These are phyloP conservation scores for Neoboletus subvelutipes DNA, from an alignment of 768 basidiomycete genomes.

Conservation along the genomic window DNA sequence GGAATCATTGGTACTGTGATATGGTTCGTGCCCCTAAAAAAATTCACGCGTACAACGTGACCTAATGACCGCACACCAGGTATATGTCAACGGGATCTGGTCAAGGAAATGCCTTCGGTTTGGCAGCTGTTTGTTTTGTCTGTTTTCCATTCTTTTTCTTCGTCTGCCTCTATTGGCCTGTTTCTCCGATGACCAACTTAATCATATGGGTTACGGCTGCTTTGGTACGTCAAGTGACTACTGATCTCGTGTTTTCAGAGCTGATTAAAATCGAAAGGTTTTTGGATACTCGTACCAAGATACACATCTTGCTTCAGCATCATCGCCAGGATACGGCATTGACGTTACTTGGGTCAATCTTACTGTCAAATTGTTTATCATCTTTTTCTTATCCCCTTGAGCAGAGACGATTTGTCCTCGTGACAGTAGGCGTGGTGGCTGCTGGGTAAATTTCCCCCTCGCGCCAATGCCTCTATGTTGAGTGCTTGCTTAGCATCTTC, in stretches of 20 bases:
- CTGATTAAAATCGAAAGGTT: constrained; percentile 40
- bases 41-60: background rate
- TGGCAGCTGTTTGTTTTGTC: constrained; percentile 66
- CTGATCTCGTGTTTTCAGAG: background rate
- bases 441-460: constrained; percentile 57
- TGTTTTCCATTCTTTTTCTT: constrained; percentile 74
- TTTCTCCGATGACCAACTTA: constrained; percentile 67
- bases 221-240: constrained; percentile 44
- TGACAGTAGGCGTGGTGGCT: constrained; percentile 67
- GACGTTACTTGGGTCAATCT: constrained; percentile 69
- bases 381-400: background rate
- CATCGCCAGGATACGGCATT: constrained; percentile 58
- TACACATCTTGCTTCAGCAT: constrained; percentile 44
- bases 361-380: background rate
- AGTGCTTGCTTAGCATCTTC: constrained; percentile 45
- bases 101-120: constrained; percentile 61
- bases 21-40: constrained; percentile 47
- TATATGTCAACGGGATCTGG: constrained; percentile 68
- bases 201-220: constrained; percentile 63
- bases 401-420: constrained; percentile 67
- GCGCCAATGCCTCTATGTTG: background rate
- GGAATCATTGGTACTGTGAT: constrained; percentile 60
- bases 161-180: constrained; percentile 71
- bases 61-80: constrained; percentile 36
- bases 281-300: constrained; percentile 76